Evolutionary conservation across 495 filamentous ascomycete genomes (phyloP), one percentile per base, ranked within the genome.

Genomic region (Xylona heveae): DNA sequence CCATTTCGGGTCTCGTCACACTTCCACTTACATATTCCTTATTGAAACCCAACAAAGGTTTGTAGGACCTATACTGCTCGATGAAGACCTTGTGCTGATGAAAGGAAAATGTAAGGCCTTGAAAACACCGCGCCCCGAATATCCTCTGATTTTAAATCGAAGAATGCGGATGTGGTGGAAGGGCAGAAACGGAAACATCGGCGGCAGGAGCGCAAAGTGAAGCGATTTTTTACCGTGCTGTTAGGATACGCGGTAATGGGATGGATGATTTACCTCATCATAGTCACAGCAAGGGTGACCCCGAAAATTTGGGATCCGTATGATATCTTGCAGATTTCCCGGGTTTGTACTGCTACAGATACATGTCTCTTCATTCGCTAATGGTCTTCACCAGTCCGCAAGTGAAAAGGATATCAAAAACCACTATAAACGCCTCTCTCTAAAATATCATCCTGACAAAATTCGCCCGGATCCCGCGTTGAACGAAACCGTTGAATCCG

Each of bases 261-360:
- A 18, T 79, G 73, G 56, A 93, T 95, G 85, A 58, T 76, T 5
- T 95, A 93, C 46, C 56, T 95, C 27, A 94, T 95, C 47, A 43
- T 70, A 33, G 74, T 77, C 15, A 85, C 80, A 28, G 70, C 78
- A 35, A 66, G 71, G 21, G 72, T 72, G 1, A 46, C 56, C 17
- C 61, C 72, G 15, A 83, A 85, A 55, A 66, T 92, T 28, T 97
- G 84, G 74, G 83, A 95, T 54, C 88, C 88, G 6, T 97, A 94
- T 62, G 75, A 85, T 42, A 82, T 97, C 44, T 53, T 97, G 39
- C 78, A 75, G 30, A 60, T 95, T 28, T 71, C 81, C 42, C 71
- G 77, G 51, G 78, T n/a, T n/a, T n/a, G n/a, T 81, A 57, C 29
- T 66, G 7, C 51, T n/a, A 19, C 23, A 16, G 4, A 6, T 7